Evolutionary conservation across 306 rosid genomes (phyloP), one percentile per base, ranked within the genome.

Genomic region (Vicia sativa): DNA sequence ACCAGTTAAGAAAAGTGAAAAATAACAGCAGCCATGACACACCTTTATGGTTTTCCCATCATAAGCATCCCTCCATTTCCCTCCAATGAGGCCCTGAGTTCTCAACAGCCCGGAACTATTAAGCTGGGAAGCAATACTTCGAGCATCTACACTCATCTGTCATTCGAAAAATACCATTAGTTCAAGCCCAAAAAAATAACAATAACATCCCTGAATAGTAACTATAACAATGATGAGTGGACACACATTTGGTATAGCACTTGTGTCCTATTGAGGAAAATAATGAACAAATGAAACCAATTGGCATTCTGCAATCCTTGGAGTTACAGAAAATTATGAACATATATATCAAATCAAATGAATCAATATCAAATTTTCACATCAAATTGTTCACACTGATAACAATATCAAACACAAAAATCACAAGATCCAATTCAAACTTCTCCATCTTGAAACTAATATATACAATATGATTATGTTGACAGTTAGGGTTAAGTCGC

Each of bases 81-180:
- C 99, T 53, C 92, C 99, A 68, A 93, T 87, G 61, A 93, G 99
- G 65, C 95, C 99, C 79, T 90, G 92, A 39, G 85, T 90, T 65
- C 92, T 86, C 77, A 88, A 70, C 45, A 93, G 74, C 31, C 95
- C 99, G 45, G 90, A 77, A 71, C 71, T 83, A 38, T 9, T 79
- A 34, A 93, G 97, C 82, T 77, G 87, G 70, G 91, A 65, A 53
- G 86, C 75, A 62, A 84, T 62, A 61, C 76, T 81, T 49, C 68
- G 65, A 7, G 89, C 84, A 31, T 88, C 87, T 77, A 49, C 79
- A 70, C 80, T 87, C 48, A 90, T 82, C 99, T 93, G 87, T 3
- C 71, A 82, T 75, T 41, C 77, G 82, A 52, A 67, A 53, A 46
- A 53, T 67, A 72, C 52, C 62, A 66, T 52, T n/a, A 35, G 56